Conservation (phyloP, 768 basidiomycete genomes). For the Psilocybe subaeruginosa region DNA sequence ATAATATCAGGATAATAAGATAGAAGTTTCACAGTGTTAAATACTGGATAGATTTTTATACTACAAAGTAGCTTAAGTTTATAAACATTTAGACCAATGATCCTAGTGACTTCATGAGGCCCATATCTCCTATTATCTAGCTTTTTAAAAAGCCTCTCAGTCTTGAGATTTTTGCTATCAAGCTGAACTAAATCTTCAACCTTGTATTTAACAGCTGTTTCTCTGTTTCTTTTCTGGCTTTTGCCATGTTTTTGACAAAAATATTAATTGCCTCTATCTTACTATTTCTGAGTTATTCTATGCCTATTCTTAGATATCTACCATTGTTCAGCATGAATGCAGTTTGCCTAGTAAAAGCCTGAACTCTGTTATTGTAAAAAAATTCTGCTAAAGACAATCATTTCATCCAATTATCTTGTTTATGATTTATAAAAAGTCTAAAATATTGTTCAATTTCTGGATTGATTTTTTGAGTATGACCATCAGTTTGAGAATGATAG, state of each 20-base stretch:
- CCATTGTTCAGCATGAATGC: slow-evolving; percentile 35
- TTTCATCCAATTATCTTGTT: slow-evolving; percentile 9
- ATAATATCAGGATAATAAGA: not conserved
- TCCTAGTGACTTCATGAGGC: not conserved
- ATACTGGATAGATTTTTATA: not conserved
- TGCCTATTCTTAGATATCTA: slow-evolving; percentile 22
- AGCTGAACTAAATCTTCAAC: slow-evolving; percentile 20
- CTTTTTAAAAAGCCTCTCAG: slow-evolving; percentile 5
- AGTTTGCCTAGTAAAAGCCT: slow-evolving; percentile 18
- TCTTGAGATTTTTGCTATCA: slow-evolving; percentile 8
- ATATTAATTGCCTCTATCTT: slow-evolving; percentile 17
- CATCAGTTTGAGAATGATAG: slow-evolving; percentile 16
- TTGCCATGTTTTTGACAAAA: slow-evolving; percentile 16
- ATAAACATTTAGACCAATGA: not conserved
- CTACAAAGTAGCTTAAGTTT: not conserved
- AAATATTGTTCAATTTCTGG: slow-evolving; percentile 30
- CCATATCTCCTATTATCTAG: not conserved
- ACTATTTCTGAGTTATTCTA: slow-evolving; percentile 16
- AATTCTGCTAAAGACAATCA: slow-evolving; percentile 12
- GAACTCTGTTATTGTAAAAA: slow-evolving; percentile 1
- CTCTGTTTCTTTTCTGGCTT: slow-evolving; percentile 12
- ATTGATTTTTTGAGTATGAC: slow-evolving; percentile 1
- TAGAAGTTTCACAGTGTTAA: not conserved
- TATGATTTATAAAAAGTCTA: slow-evolving; percentile 5
- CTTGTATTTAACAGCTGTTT: not conserved